These are phyloP conservation scores for Wallacemonas sp. DNA, from an alignment of 208 protist genomes.

Conservation along the genomic window DNA sequence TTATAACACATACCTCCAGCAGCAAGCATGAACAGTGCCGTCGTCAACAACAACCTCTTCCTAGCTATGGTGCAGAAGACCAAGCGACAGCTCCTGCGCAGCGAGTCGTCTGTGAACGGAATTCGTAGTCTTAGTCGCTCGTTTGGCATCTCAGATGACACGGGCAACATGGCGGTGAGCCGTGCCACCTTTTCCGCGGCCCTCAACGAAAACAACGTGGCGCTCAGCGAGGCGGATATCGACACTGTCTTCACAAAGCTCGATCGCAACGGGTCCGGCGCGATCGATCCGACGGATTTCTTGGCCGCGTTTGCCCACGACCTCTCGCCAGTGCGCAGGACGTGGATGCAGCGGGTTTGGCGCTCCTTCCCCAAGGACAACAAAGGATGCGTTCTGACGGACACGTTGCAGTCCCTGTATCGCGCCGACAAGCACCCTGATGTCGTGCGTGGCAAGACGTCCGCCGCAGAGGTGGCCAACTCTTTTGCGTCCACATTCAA, in stretches of 20 bases:
- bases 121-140: constrained; percentile 78
- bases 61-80: constrained; percentile 42
- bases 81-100: constrained; percentile 60
- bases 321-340: constrained; percentile 46
- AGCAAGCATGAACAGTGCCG: constrained; percentile 30
- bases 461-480: constrained; percentile 36
- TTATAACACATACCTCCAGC: too few species aligned
- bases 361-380: constrained; percentile 42
- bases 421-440: constrained; percentile 57
- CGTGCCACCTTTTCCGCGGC: constrained; percentile 36
- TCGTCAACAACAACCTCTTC: constrained; percentile 39
- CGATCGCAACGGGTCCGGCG: constrained; percentile 51
- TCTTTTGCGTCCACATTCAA: constrained; percentile 77
- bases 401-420: constrained; percentile 46
- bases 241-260: constrained; percentile 55
- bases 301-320: constrained; percentile 57
- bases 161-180: constrained; percentile 40
- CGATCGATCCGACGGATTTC: constrained; percentile 74
- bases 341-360: constrained; percentile 73
- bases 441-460: constrained; percentile 40
- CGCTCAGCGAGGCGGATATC: constrained; percentile 53
- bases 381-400: constrained; percentile 39
- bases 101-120: constrained; percentile 52
- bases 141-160: constrained; percentile 67
- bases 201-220: constrained; percentile 47